Evolutionary conservation across 2,329 filamentous ascomycete species (phyloP).

Genomic region (Trichophyton equinum): DNA sequence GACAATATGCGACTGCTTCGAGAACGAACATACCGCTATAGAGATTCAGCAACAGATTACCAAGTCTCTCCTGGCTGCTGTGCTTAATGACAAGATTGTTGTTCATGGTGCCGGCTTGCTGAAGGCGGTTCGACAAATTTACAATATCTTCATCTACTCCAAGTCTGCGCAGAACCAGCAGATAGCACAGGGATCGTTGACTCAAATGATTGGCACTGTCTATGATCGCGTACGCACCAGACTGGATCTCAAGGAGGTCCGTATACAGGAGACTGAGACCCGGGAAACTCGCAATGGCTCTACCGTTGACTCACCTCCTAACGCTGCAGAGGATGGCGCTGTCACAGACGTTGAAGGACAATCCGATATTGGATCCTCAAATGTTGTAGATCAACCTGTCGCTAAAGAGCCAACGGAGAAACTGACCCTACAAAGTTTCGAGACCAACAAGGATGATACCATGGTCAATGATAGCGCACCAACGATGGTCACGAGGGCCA

Average conservation of each 20-base stretch:
- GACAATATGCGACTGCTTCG: slow-evolving; percentile 98
- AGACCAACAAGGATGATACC: slow-evolving; percentile 55
- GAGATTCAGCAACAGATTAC: slow-evolving; percentile 97
- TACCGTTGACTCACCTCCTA: slow-evolving; percentile 25
- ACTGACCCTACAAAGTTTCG: slow-evolving; percentile 56
- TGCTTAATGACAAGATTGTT: slow-evolving; percentile 96
- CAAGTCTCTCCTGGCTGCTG: slow-evolving; percentile 87
- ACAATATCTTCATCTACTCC: slow-evolving; percentile 96
- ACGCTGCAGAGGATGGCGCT: slow-evolving; percentile 29
- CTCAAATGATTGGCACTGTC: slow-evolving; percentile 96
- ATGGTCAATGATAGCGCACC: slow-evolving; percentile 54
- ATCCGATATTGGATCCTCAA: slow-evolving; percentile 26
- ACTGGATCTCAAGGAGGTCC: slow-evolving; percentile 73
- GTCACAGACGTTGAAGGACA: slow-evolving; percentile 38
- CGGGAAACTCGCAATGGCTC: slow-evolving; percentile 23
- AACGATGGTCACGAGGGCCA: slow-evolving; percentile 52
- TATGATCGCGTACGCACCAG: slow-evolving; percentile 87
- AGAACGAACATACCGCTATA: slow-evolving; percentile 81
- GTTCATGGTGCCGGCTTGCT: slow-evolving; percentile 91
- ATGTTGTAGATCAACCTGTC: slow-evolving; percentile 31
- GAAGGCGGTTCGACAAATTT: slow-evolving; percentile 94
- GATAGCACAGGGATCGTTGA: slow-evolving; percentile 89
- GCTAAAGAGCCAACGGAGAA: slow-evolving; percentile 45
- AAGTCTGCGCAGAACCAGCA: slow-evolving; percentile 91
- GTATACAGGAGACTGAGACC: slow-evolving; percentile 37